Conservation (phyloP, 192 early-diverging fungal species). For the Backusella circina region DNA sequence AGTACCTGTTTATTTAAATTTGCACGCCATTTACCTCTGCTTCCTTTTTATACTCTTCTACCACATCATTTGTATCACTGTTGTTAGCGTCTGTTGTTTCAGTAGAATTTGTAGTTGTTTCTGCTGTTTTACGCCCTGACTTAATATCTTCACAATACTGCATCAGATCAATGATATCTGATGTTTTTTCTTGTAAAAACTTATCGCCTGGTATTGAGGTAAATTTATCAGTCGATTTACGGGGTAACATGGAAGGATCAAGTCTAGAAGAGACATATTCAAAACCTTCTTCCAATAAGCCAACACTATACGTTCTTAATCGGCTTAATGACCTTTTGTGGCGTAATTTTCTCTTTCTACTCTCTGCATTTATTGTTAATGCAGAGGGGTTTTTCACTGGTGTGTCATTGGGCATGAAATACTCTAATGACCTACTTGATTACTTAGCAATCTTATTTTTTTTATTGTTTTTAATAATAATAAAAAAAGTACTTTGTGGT, state of each 20-base stretch:
- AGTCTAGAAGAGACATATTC: not conserved
- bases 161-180: not conserved
- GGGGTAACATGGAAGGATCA: not conserved
- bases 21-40: not conserved
- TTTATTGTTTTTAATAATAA: no score
- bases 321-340: not conserved
- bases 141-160: not conserved
- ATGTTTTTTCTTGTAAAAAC: not conserved
- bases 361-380: not conserved
- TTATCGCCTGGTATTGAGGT: not conserved
- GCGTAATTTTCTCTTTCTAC: not conserved
- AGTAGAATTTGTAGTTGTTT: not conserved
- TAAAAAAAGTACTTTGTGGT: not conserved
- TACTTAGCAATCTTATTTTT: not conserved
- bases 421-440: not conserved
- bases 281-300: not conserved
- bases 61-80: not conserved
- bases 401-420: not conserved
- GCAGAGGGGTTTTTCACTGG: not conserved
- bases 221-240: not conserved
- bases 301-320: not conserved
- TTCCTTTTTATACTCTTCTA: not conserved
- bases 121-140: not conserved
- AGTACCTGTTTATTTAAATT: not conserved
- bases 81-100: not conserved